Evolutionary conservation across 371 early-diverging fungal genomes (phyloP), one percentile per base, ranked within the genome.

Genomic region (Mortierella sp.): DNA sequence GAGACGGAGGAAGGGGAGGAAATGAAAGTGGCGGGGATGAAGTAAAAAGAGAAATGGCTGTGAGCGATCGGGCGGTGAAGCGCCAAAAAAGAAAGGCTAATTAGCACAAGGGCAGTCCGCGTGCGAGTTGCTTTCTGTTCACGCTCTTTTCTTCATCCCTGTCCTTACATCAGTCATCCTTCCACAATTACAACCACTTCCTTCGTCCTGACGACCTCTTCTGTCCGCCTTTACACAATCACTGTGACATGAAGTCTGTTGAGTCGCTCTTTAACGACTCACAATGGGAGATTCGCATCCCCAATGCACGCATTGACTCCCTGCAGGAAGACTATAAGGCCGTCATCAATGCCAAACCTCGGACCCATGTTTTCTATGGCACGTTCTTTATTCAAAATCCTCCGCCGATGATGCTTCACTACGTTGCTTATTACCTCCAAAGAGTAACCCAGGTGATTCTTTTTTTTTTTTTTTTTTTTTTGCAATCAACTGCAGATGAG

Each of bases 281-380:
- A 37, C 70, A 64, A 14, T 76, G 78, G 78, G 78, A 76, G 57
- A 64, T 76, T 28, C 60, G 70, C 49, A 76, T 76, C 59, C 78
- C 78, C 15, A 76, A 76, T 31, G 78, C 78, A 2, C 64, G 52
- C 70, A 76, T 76, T 54, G 65, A 76, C 19, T 56, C 65, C 0
- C 66, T 76, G 7, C 57, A 58, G 47, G 78, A 76, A 42, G 78
- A 70, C 50, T 76, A 70, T 59, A 69, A 64, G 44, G 48, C 65
- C 23, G 58, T 76, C 59, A 61, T 65, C 55, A 55, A 59, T 14
- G 78, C 78, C 5, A 76, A 76, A 26, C 70, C 78, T 12, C 48
- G 78, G 42, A 76, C 78, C 14, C 78, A 70, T 50, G 78, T 76
- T 59, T 76, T 76, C 30, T 76, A 76, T 64, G 78, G 78, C 61